Evolutionary conservation across 306 rosid species (phyloP).

Genomic region (Ammopiptanthus mongolicus): DNA sequence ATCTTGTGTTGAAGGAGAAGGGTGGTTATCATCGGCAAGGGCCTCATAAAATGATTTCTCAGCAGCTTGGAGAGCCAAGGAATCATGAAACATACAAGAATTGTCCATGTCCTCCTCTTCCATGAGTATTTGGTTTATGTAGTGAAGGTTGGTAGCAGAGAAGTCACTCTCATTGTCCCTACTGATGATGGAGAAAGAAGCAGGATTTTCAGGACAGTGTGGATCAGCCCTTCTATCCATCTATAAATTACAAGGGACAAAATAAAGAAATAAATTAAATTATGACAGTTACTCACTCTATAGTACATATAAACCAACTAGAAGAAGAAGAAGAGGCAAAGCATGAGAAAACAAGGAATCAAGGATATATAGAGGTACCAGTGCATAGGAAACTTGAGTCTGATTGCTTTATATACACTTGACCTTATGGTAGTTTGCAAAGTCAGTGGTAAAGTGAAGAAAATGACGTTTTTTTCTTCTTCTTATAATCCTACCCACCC

Average conservation of each 20-base stretch:
- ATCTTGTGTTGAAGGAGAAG: constrained; percentile 20
- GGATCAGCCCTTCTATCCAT: neutral
- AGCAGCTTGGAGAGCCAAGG: constrained; percentile 44
- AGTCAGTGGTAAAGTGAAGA: too few relatives aligned
- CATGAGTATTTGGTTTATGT: constrained; percentile 57
- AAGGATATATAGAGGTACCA: too few relatives aligned
- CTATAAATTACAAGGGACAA: neutral
- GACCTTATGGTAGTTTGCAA: too few relatives aligned
- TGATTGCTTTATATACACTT: too few relatives aligned
- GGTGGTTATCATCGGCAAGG: constrained; percentile 26
- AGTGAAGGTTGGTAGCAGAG: constrained; percentile 34
- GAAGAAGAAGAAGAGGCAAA: too few relatives aligned
- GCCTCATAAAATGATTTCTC: constrained; percentile 53
- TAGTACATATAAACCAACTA: too few relatives aligned
- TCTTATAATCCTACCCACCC: too few relatives aligned
- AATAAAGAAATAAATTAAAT: neutral
- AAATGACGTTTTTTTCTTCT: too few relatives aligned
- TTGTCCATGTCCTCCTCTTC: constrained; percentile 54
- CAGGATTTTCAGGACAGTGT: neutral
- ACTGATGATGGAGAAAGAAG: neutral
- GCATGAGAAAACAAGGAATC: neutral
- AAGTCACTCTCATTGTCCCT: constrained; percentile 28
- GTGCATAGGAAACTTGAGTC: too few relatives aligned
- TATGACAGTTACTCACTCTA: neutral
- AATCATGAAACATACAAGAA: constrained; percentile 43